Percentiles rank a stretch among this genome's conserved stretches.
Evolutionary conservation across 106 monocot species (phyloP).

Genomic region (Ottelia alismoides): DNA sequence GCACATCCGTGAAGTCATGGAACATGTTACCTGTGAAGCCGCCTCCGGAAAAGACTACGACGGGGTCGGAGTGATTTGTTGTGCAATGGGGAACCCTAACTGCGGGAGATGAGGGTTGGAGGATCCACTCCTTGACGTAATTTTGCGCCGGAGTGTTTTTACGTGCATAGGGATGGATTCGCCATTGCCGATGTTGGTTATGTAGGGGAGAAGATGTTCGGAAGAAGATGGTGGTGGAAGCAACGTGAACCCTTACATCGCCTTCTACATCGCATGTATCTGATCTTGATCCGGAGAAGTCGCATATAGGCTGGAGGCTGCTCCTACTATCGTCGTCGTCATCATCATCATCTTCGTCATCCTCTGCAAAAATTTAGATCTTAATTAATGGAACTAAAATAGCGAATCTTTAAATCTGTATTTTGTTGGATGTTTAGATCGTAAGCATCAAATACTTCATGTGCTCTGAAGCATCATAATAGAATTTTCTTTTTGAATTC

Average conservation of each 20-base stretch:
- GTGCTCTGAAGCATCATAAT: too few relatives aligned
- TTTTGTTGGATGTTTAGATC: neutral
- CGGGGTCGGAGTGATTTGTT: slow-evolving; percentile 17
- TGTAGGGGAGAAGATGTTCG: neutral
- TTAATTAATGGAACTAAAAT: neutral
- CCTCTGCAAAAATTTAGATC: slow-evolving; percentile 1
- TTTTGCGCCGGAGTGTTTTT: slow-evolving; percentile 14
- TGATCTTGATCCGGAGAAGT: slow-evolving; percentile 17
- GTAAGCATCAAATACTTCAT: neutral
- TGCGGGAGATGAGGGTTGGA: slow-evolving; percentile 1
- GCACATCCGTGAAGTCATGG: slow-evolving; percentile 68
- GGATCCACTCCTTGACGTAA: slow-evolving; percentile 20
- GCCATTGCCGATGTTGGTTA: slow-evolving; percentile 10
- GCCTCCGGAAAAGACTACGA: slow-evolving; percentile 38
- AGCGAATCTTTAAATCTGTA: neutral
- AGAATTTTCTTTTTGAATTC: too few relatives aligned
- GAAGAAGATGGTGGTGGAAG: slow-evolving; percentile 19
- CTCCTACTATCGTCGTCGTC: neutral
- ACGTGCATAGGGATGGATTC: slow-evolving; percentile 21
- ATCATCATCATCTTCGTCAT: too few relatives aligned
- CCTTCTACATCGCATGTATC: slow-evolving; percentile 37
- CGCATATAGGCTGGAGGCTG: slow-evolving; percentile 10
- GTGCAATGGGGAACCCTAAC: slow-evolving; percentile 19
- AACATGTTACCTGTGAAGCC: slow-evolving; percentile 66
- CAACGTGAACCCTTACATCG: slow-evolving; percentile 20